Evolutionary conservation across 106 monocot species (phyloP), one percentile per base, ranked within the genome.

Genomic region (Vanilla planifolia): DNA sequence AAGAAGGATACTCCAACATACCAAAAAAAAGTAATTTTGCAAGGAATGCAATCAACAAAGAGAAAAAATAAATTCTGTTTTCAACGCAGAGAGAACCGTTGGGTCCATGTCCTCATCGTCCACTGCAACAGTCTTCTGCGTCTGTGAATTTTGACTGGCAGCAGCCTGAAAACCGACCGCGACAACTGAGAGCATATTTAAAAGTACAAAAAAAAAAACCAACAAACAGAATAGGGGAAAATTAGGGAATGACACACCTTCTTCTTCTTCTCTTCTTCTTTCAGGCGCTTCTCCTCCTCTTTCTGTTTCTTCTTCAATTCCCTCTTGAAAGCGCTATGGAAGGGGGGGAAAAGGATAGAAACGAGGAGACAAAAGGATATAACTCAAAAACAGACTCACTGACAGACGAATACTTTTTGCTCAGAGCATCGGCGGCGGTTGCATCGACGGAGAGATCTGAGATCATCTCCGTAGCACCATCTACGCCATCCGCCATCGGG

Each of bases 51-150:
- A 48, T 14, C 14, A 29, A 17, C n/a, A 8, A 50, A 23, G 29
- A 26, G 15, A 16, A 45, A 43, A 46, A 4, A 0, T 28, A 27
- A 43, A 3, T 14, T 9, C 44, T 23, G 5, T 9, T 44, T n/a
- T n/a, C n/a, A 5, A 39, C 48, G 35, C 21, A 21, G 27, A 55
- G 48, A 8, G 16, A 47, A 23, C 92, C 60, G 86, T 92, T 15
- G 92, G 92, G 48, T 92, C 92, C 77, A 83, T 74, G 16, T 92
- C 87, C 11, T 92, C 92, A 51, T 92, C 92, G 42, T 92, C 88
- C 2, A 58, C 79, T 4, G 76, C 66, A 37, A 40, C 51, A 28
- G 47, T 27, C 66, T 79, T 86, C 59, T 79, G 73, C 4, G 55
- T 19, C 62, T 69, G 67, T 4, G 68, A 26, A 16, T 65, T 72